These are phyloP conservation scores for Fusarium sp. DNA, from an alignment of 2,329 filamentous ascomycete genomes.

Conservation along the genomic window DNA sequence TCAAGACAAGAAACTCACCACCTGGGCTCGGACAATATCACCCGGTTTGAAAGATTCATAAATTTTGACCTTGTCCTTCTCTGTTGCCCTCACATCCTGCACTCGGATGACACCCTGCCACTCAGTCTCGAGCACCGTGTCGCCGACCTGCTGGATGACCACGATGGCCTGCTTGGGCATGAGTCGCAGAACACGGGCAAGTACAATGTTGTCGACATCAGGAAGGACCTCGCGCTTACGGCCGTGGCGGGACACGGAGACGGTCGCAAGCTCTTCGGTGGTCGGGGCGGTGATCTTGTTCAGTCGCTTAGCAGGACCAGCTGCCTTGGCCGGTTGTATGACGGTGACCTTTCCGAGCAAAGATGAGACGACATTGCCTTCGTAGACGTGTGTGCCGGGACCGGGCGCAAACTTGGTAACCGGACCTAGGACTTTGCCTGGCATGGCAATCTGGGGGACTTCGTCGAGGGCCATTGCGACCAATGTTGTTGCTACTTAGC, in stretches of 20 bases:
- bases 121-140: slow-evolving; percentile 78
- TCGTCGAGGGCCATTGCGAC: slow-evolving; percentile 49
- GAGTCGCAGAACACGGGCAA: slow-evolving; percentile 88
- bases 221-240: slow-evolving; percentile 80
- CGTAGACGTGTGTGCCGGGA: slow-evolving; percentile 85
- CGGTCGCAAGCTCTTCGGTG: slow-evolving; percentile 60
- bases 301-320: slow-evolving; percentile 68
- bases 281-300: slow-evolving; percentile 66
- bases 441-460: slow-evolving; percentile 73
- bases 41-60: slow-evolving; percentile 92
- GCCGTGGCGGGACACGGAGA: slow-evolving; percentile 66
- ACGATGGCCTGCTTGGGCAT: slow-evolving; percentile 87
- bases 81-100: slow-evolving; percentile 93
- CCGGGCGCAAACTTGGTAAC: slow-evolving; percentile 77
- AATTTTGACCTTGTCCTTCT: slow-evolving; percentile 94
- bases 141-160: slow-evolving; percentile 85
- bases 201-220: slow-evolving; percentile 81
- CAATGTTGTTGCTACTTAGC: slow-evolving; percentile 10
- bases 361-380: slow-evolving; percentile 82
- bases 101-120: slow-evolving; percentile 88
- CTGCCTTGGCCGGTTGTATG: slow-evolving; percentile 58
- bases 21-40: slow-evolving; percentile 87
- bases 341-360: slow-evolving; percentile 79
- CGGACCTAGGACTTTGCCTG: slow-evolving; percentile 83
- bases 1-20: slow-evolving; percentile 64